Evolutionary conservation across 495 filamentous ascomycete genomes (phyloP).

Genomic region (Haplographium delicatum): DNA sequence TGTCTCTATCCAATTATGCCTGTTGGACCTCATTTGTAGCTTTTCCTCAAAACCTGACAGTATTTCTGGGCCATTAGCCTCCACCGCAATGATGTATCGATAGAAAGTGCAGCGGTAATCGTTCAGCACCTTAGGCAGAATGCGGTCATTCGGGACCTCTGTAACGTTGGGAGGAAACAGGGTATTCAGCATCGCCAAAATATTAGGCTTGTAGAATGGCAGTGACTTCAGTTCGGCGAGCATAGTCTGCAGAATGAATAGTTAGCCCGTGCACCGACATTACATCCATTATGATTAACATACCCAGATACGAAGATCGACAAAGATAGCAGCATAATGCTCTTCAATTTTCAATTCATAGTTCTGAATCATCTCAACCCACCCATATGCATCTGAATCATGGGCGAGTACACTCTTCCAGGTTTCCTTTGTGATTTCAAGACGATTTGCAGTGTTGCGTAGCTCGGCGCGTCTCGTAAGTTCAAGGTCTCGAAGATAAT

Average conservation of each 20-base stretch:
- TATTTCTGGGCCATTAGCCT: not conserved
- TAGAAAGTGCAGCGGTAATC: constrained; percentile 16
- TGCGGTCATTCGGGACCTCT: constrained; percentile 14
- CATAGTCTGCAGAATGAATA: constrained; percentile 19
- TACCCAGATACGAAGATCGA: constrained; percentile 23
- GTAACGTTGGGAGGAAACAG: constrained; percentile 18
- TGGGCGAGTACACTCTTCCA: constrained; percentile 15
- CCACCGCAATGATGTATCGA: constrained; percentile 8
- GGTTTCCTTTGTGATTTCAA: constrained; percentile 12
- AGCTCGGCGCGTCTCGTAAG: constrained; percentile 7
- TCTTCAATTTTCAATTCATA: constrained; percentile 10
- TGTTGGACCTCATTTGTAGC: not conserved
- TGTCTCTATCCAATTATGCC: constrained; percentile 9
- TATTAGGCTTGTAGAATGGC: constrained; percentile 16
- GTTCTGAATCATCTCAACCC: constrained; percentile 11
- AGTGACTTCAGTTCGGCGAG: constrained; percentile 6
- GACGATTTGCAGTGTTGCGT: constrained; percentile 7
- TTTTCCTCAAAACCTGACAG: constrained; percentile 8
- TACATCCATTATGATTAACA: too few species aligned
- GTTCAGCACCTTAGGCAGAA: constrained; percentile 2
- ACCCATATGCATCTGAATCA: constrained; percentile 7
- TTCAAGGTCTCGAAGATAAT: constrained; percentile 22
- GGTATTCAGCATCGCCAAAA: constrained; percentile 22
- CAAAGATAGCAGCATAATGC: constrained; percentile 11
- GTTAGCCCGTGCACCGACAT: too few species aligned